phyloP scores from a whole-genome alignment of 805 yeast species.

The Saccharomyces mikatae region DNA sequence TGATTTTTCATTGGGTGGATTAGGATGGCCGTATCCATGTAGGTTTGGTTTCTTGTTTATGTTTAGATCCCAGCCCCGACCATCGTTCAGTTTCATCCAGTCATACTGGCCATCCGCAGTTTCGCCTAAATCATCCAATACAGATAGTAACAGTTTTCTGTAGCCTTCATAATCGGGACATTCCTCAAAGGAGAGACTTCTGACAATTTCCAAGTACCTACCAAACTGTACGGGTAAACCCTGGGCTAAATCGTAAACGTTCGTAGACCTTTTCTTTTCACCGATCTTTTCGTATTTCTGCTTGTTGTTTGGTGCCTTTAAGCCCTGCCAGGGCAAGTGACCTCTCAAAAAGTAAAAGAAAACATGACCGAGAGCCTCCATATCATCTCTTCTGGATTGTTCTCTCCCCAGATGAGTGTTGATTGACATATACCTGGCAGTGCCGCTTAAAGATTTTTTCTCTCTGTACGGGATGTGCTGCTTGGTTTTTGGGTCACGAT shows the following conservation, averaged over 20 bases:
- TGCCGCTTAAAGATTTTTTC: slow-evolving; percentile 90
- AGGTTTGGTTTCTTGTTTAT: slow-evolving; percentile 86
- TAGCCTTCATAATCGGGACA: slow-evolving; percentile 90
- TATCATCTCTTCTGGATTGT: slow-evolving; percentile 92
- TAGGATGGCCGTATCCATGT: slow-evolving; percentile 95
- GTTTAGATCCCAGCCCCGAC: slow-evolving; percentile 90
- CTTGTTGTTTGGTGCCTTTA: slow-evolving; percentile 95
- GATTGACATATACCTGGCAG: slow-evolving; percentile 96
- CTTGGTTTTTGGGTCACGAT: slow-evolving; percentile 92
- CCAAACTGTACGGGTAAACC: slow-evolving; percentile 92
- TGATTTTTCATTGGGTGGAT: slow-evolving; percentile 54
- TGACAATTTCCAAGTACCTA: slow-evolving; percentile 79
- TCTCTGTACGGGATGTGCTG: slow-evolving; percentile 96
- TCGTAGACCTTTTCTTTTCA: slow-evolving; percentile 86
- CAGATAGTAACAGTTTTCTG: slow-evolving; percentile 68
- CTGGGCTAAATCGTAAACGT: slow-evolving; percentile 74
- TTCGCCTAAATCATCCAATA: slow-evolving; percentile 62
- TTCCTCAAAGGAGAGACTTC: slow-evolving; percentile 85
- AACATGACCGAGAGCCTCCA: slow-evolving; percentile 94
- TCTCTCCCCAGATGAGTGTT: slow-evolving; percentile 97
- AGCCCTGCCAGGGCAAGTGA: slow-evolving; percentile 96
- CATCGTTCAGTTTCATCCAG: slow-evolving; percentile 95
- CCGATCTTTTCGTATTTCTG: slow-evolving; percentile 97
- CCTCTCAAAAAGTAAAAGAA: slow-evolving; percentile 92
- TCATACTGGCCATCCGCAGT: slow-evolving; percentile 84